These are phyloP conservation scores for Fennellomyces sp. DNA, from an alignment of 371 early-diverging fungal genomes.

Conservation along the genomic window DNA sequence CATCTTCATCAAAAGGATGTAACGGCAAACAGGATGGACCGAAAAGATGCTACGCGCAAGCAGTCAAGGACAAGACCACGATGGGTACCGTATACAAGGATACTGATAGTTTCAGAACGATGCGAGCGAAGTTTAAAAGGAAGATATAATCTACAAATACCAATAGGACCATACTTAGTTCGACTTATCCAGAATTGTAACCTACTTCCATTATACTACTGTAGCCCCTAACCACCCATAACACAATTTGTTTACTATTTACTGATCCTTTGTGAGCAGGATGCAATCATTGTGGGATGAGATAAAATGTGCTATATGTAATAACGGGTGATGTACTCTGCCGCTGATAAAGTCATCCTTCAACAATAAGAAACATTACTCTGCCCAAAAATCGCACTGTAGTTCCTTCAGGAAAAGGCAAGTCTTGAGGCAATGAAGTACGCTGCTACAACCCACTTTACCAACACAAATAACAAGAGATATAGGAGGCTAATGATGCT, in stretches of 20 bases:
- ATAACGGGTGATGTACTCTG: not conserved
- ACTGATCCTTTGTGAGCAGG: not conserved
- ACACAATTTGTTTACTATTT: too few relatives aligned
- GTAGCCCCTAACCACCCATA: too few relatives aligned
- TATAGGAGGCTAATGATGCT: not conserved
- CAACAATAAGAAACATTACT: not conserved
- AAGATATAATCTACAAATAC: too few relatives aligned
- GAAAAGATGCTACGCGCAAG: not conserved
- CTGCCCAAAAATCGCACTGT: not conserved
- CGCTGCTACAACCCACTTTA: not conserved
- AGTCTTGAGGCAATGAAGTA: not conserved
- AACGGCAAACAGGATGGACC: not conserved
- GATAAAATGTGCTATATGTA: not conserved
- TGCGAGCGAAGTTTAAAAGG: too few relatives aligned
- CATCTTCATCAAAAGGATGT: not conserved
- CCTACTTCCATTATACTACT: too few relatives aligned
- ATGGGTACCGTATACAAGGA: too few relatives aligned
- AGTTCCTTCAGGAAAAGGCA: not conserved
- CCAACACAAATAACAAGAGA: not conserved
- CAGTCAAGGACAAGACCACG: not conserved
- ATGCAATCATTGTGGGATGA: not conserved
- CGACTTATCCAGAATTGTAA: too few relatives aligned
- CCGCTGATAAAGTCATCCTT: not conserved
- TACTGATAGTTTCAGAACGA: too few relatives aligned
- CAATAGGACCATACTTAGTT: too few relatives aligned